Evolutionary conservation across 164 flowering plant genomes (phyloP), one percentile per base, ranked within the genome.

Genomic region (Warburgia ugandensis): DNA sequence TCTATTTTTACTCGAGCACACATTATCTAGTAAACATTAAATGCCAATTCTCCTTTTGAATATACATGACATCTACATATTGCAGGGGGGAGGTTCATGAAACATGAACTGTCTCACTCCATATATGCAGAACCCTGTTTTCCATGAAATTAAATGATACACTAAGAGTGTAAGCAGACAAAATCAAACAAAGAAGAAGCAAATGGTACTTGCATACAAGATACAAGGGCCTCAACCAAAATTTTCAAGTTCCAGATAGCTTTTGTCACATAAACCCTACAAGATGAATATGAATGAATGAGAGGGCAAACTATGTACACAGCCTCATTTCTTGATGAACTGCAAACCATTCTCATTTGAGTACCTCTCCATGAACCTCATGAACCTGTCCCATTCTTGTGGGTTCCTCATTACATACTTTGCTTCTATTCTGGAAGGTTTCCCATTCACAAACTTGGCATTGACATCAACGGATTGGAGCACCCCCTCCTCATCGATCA

Each of bases 281-380:
- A 38, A 23, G 7, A n/a, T 39, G 9, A 29, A 28, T 12, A 16
- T 14, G 9, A 38, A 56, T 44, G 38, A 32, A 54, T 55, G 42
- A 17, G 38, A 33, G 47, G 53, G 49, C 17, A 42, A 56, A 53
- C 44, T 26, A 64, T 57, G 45, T 45, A 61, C 60, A 51, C 52
- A 45, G 65, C 69, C 64, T 91, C 78, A 91, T 38, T 70, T 87
- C 57, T 92, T 92, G 70, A 88, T 56, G 60, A 92, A 92, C 60
- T 81, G 84, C 84, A 92, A 71, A 44, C 96, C 96, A 45, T 92
- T 92, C 5, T 56, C 84, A 32, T 83, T 64, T 2, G 99, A 77
- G 68, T 88, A 92, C 22, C 99, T 70, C 71, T 88, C 99, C 99
- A 92, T 92, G 73, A 92, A 92, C 52, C 96, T 81, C 99, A 92